Conservation (phyloP, 2,329 filamentous ascomycete species). For the Esteya vermicola region DNA sequence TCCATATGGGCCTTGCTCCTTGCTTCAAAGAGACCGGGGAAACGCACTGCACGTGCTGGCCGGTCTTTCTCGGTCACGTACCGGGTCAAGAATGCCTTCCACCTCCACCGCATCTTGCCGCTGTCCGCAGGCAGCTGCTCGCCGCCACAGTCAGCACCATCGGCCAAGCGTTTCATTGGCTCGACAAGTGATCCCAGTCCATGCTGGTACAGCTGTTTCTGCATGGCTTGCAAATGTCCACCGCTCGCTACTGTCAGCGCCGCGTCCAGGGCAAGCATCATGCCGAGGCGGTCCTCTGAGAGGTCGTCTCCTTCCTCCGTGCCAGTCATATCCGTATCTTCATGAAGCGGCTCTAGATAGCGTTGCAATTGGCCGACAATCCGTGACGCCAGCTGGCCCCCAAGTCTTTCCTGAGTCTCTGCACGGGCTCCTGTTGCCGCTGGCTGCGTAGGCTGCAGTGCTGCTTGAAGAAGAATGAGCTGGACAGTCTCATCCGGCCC, state of each 20-base stretch:
- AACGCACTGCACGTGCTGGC: conserved; percentile 18
- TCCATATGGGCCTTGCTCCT: not conserved
- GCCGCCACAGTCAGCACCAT: conserved; percentile 10
- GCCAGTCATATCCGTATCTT: not conserved
- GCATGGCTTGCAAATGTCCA: no score
- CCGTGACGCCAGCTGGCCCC: not conserved
- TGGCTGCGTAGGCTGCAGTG: not conserved
- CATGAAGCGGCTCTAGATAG: not conserved
- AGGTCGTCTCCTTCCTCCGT: not conserved
- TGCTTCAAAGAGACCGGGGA: conserved; percentile 12
- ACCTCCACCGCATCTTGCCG: conserved; percentile 25
- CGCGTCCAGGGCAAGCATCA: conserved; percentile 12
- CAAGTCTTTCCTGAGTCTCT: not conserved
- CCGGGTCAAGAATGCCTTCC: conserved; percentile 27
- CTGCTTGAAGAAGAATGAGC: not conserved
- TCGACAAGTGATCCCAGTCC: not conserved
- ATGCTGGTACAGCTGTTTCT: conserved; percentile 6
- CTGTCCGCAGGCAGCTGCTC: no score
- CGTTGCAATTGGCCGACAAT: conserved; percentile 2
- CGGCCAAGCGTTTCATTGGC: conserved; percentile 10
- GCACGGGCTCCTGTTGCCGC: not conserved
- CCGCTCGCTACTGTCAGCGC: conserved; percentile 10
- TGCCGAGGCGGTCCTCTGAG: not conserved
- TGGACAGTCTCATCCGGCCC: not conserved
- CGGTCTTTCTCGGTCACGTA: conserved; percentile 20